A percentile compares a stretch with the other conserved stretches of the same genome.
These are phyloP conservation scores for Pyrenophora graminea DNA, from an alignment of 2,329 filamentous ascomycete genomes.

Conservation along the genomic window DNA sequence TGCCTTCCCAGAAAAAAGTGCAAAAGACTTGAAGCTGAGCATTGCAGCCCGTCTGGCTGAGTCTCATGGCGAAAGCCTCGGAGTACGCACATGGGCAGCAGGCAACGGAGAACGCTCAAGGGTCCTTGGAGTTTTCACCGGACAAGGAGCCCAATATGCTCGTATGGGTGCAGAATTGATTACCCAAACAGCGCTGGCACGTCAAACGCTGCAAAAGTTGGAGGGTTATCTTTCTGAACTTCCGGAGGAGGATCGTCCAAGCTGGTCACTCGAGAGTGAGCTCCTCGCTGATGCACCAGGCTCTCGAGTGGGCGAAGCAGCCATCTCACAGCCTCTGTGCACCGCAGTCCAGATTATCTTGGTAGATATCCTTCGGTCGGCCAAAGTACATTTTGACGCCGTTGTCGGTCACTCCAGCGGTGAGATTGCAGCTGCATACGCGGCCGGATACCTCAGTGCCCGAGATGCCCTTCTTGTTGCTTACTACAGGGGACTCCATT, in stretches of 20 bases:
- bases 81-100: neutral
- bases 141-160: slow-evolving; percentile 2
- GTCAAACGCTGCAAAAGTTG: neutral
- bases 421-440: slow-evolving; percentile 50
- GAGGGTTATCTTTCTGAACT: neutral
- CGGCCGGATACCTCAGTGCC: slow-evolving; percentile 21
- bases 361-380: slow-evolving; percentile 6
- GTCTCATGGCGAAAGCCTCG: neutral
- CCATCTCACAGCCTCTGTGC: slow-evolving; percentile 26
- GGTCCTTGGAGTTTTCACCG: slow-evolving; percentile 10
- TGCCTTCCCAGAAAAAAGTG: neutral
- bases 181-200: neutral
- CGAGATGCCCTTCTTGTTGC: neutral
- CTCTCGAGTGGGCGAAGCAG: slow-evolving; percentile 9
- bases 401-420: slow-evolving; percentile 48
- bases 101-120: neutral
- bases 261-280: neutral
- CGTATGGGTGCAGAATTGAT: neutral
- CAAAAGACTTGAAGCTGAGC: neutral
- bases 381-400: slow-evolving; percentile 10
- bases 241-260: neutral
- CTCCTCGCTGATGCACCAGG: neutral
- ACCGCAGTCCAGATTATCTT: slow-evolving; percentile 28
- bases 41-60: neutral
- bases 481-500: neutral